Conservation (phyloP, 257 asterid species). For the Solanum chmielewskii region DNA sequence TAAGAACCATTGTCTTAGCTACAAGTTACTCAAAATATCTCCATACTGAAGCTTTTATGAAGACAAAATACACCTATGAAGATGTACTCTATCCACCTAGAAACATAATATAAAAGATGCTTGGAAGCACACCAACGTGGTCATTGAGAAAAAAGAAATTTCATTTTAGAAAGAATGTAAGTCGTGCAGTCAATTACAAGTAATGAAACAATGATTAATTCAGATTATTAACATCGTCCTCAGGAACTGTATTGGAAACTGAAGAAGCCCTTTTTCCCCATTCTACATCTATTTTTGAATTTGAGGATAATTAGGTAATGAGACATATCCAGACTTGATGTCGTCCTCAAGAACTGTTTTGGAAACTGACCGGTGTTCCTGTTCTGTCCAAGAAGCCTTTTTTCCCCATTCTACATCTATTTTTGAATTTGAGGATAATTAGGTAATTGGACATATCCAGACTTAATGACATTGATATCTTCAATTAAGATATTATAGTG, state of each 20-base stretch:
- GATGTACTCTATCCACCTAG: not conserved
- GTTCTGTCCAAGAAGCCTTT: slow-evolving; percentile 31
- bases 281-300: not conserved
- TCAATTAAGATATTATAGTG: slow-evolving; percentile 17
- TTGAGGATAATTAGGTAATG: slow-evolving; percentile 6
- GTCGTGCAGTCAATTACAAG: not conserved
- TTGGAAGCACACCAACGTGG: not conserved
- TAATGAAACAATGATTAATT: not conserved
- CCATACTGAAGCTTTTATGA: not conserved
- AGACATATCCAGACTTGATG: slow-evolving; percentile 9
- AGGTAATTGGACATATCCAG: slow-evolving; percentile 21
- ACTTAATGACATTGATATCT: slow-evolving; percentile 25
- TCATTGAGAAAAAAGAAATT: not conserved
- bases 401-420: not conserved
- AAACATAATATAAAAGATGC: not conserved
- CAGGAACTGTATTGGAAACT: not conserved
- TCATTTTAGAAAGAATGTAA: not conserved
- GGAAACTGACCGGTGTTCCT: slow-evolving; percentile 24
- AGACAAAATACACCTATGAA: not conserved
- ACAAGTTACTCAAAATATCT: not conserved
- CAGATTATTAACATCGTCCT: not conserved
- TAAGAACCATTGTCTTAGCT: not conserved
- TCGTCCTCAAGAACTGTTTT: not conserved
- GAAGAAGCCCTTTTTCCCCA: slow-evolving; percentile 13
- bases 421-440: not conserved